These are phyloP conservation scores for Colletotrichum tropicicola DNA, from an alignment of 2,329 filamentous ascomycete genomes.

Conservation along the genomic window DNA sequence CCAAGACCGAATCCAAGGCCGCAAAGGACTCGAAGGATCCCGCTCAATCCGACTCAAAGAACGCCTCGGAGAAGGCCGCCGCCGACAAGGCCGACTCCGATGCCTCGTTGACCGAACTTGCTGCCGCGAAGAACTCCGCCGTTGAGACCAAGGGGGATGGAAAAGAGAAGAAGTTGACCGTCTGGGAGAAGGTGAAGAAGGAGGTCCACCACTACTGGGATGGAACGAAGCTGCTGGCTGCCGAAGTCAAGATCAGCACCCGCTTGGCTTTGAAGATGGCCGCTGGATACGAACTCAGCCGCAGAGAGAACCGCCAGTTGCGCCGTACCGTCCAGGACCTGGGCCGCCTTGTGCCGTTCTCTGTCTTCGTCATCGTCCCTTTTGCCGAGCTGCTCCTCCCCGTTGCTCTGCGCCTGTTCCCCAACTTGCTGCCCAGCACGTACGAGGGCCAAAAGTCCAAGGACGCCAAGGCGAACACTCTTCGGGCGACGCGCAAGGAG, in stretches of 20 bases:
- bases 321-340: conserved; percentile 94
- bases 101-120: conserved; percentile 67
- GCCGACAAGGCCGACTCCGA: conserved; percentile 47
- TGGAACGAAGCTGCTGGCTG: conserved; percentile 91
- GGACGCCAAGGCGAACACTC: conserved; percentile 83
- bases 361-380: conserved; percentile 95
- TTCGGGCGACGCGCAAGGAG: conserved; percentile 90
- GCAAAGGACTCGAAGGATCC: conserved; percentile 34
- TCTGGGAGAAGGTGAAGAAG: conserved; percentile 94
- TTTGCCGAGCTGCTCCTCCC: conserved; percentile 94
- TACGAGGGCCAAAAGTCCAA: conserved; percentile 93
- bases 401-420: conserved; percentile 92
- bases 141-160: conserved; percentile 68
- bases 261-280: conserved; percentile 96
- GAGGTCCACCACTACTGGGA: conserved; percentile 97
- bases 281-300: conserved; percentile 93
- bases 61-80: conserved; percentile 40
- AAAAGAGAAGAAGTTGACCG: conserved; percentile 86
- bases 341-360: conserved; percentile 91
- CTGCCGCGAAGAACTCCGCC: conserved; percentile 68
- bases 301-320: conserved; percentile 92
- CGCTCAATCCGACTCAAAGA: conserved; percentile 32
- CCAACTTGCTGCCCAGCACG: conserved; percentile 95
- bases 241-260: conserved; percentile 92
- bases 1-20: conserved; percentile 40